Evolutionary conservation across 78 protist species (phyloP).

Genomic region (Bodo saltans): DNA sequence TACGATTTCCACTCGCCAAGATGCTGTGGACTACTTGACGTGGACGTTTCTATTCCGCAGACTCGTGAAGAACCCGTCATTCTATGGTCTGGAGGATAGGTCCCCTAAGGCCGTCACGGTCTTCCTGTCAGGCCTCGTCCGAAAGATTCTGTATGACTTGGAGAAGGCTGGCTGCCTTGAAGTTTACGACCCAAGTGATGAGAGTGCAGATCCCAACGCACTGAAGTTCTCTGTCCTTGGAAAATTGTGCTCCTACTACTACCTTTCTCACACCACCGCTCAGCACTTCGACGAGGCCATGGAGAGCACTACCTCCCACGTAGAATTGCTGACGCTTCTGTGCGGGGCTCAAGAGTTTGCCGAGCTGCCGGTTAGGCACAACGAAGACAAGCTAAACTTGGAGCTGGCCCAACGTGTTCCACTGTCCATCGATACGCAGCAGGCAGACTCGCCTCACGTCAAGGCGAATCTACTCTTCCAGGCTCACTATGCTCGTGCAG

Average conservation of each 20-base stretch:
- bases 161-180: conserved; percentile 14
- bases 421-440: conserved; percentile 15
- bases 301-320: conserved; percentile 16
- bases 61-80: conserved; percentile 84
- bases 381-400: conserved; percentile 88
- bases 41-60: conserved; percentile 96
- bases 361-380: conserved; percentile 95
- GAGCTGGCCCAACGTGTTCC: conserved; percentile 58
- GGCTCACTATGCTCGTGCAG: conserved; percentile 74
- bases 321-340: conserved; percentile 47
- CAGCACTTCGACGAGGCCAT: conserved; percentile 47
- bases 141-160: conserved; percentile 46
- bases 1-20: conserved; percentile 59
- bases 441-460: conserved; percentile 64
- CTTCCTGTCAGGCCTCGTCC: conserved; percentile 63
- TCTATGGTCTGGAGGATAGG: conserved; percentile 71
- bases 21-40: conserved; percentile 85
- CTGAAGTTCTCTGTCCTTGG: conserved; percentile 42
- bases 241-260: conserved; percentile 93
- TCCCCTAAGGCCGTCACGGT: not conserved
- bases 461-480: conserved; percentile 88
- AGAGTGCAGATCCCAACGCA: conserved; percentile 38
- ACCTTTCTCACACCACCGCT: conserved; percentile 77
- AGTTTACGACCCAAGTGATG: conserved; percentile 6
- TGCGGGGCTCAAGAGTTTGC: conserved; percentile 65